Evolutionary conservation across 495 filamentous ascomycete genomes (phyloP).

Genomic region (Xylaria intraflava): DNA sequence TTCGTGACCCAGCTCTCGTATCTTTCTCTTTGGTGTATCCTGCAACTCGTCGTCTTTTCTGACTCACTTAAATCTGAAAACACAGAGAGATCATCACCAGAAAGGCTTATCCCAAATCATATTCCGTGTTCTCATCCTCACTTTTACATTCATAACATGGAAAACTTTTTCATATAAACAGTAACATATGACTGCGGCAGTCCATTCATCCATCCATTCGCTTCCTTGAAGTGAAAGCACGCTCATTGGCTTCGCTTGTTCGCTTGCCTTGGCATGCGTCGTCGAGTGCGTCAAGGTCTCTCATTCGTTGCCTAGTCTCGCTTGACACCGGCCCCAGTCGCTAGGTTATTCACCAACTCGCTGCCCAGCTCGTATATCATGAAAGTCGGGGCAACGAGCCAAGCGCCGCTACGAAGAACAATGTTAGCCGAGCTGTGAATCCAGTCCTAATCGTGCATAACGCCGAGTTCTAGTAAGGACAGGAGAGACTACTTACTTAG

Average conservation of each 20-base stretch:
- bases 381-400: slow-evolving; percentile 67
- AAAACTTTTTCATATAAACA: too few species aligned
- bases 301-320: slow-evolving; percentile 17
- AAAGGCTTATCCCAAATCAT: background rate
- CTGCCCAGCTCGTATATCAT: slow-evolving; percentile 61
- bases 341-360: slow-evolving; percentile 64
- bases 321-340: slow-evolving; percentile 15
- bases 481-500: slow-evolving; percentile 55
- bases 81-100: too few species aligned
- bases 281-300: background rate
- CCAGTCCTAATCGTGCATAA: background rate
- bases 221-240: background rate
- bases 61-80: too few species aligned
- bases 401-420: slow-evolving; percentile 54
- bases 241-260: background rate
- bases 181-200: too few species aligned
- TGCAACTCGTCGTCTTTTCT: too few species aligned
- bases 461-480: background rate
- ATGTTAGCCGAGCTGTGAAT: background rate
- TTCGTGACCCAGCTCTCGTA: too few species aligned
- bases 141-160: background rate
- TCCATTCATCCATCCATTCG: background rate
- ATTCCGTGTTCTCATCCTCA: background rate
- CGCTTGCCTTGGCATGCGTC: background rate
- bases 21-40: too few species aligned